These are phyloP conservation scores for Trichosanthes cucumerina DNA, from an alignment of 306 rosid species.

Conservation along the genomic window DNA sequence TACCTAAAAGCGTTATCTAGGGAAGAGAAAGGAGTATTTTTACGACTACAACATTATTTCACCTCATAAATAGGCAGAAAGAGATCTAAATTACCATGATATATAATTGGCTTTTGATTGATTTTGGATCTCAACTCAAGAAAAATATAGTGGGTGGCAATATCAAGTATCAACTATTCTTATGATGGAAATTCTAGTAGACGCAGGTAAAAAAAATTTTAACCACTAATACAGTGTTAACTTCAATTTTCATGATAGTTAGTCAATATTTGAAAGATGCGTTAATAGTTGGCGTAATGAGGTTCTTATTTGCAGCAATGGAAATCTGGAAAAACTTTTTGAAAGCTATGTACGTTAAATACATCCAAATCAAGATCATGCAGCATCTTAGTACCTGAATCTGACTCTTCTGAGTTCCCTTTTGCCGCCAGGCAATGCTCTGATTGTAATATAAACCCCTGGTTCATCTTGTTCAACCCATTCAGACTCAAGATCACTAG, in stretches of 20 bases:
- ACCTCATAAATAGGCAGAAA: background rate
- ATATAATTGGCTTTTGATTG: background rate
- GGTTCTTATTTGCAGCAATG: background rate
- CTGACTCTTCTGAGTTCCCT: conserved; percentile 95
- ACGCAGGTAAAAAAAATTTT: background rate
- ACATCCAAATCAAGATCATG: background rate
- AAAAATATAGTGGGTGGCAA: background rate
- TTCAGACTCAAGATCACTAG: conserved; percentile 94
- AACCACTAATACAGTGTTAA: background rate
- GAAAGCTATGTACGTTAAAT: background rate
- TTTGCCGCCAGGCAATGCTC: conserved; percentile 74
- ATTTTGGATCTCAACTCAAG: background rate
- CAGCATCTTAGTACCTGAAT: conserved; percentile 49
- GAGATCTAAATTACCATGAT: background rate
- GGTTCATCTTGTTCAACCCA: conserved; percentile 99
- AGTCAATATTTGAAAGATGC: background rate
- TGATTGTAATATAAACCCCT: conserved; percentile 91
- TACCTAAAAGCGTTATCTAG: background rate
- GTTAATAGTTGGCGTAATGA: background rate
- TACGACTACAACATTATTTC: background rate
- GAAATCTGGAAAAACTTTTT: background rate
- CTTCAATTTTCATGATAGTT: background rate
- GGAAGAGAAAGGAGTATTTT: background rate
- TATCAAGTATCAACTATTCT: background rate
- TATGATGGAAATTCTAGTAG: background rate